Conservation (phyloP, 2,329 filamentous ascomycete species). For the Aspergillus transmontanensis region DNA sequence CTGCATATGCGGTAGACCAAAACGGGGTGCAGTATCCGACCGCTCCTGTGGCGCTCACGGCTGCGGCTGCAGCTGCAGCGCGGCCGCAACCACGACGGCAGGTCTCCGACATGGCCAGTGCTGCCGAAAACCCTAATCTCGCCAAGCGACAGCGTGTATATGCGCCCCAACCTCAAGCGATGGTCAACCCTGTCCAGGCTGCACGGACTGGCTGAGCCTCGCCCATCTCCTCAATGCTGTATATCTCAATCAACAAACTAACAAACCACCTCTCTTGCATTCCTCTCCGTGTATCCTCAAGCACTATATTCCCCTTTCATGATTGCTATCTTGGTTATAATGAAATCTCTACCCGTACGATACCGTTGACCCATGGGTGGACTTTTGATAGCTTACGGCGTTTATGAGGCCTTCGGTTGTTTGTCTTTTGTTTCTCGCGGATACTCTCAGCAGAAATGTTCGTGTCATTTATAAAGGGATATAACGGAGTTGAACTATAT, state of each 20-base stretch:
- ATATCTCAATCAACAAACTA: conserved; percentile 5
- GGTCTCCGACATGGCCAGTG: conserved; percentile 63
- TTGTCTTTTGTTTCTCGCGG: conserved; percentile 6
- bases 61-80: conserved; percentile 26
- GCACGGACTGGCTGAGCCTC: conserved; percentile 37
- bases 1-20: conserved; percentile 43
- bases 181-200: conserved; percentile 54
- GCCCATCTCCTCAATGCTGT: neutral
- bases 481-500: conserved; percentile 2
- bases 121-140: conserved; percentile 54
- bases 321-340: conserved; percentile 13
- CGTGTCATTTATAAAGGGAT: conserved; percentile 8
- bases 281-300: conserved; percentile 3
- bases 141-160: conserved; percentile 64
- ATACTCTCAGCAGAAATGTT: conserved; percentile 2
- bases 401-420: conserved; percentile 8
- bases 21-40: conserved; percentile 44
- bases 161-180: conserved; percentile 46
- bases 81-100: conserved; percentile 56
- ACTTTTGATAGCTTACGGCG: conserved; percentile 8
- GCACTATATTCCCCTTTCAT: conserved; percentile 13
- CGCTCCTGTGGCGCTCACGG: conserved; percentile 38
- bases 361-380: conserved; percentile 10
- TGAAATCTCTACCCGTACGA: conserved; percentile 15
- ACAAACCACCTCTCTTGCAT: conserved; percentile 3